phyloP scores from a whole-genome alignment of 352 stramenopile genomes.

The Phytophthora agathidicida region DNA sequence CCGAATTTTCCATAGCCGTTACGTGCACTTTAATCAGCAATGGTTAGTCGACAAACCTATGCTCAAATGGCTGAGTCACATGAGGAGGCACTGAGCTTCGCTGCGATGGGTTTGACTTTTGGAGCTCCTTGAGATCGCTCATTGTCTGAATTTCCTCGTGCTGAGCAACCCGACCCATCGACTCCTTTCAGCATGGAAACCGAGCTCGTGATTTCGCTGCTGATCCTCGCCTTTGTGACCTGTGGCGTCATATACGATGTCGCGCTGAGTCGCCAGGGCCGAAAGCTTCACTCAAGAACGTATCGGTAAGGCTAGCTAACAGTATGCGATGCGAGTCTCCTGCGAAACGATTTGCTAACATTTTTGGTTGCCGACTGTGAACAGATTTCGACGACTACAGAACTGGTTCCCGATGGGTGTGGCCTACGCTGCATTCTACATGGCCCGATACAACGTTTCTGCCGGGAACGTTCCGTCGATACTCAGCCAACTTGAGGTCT shows the following conservation, averaged over 20 bases:
- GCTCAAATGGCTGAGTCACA: constrained; percentile 24
- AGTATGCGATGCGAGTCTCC: background rate
- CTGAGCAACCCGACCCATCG: constrained; percentile 2
- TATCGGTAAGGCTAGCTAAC: constrained; percentile 44
- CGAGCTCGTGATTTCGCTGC: constrained; percentile 52
- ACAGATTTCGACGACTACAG: constrained; percentile 64
- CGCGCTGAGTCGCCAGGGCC: constrained; percentile 59
- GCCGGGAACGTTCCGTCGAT: constrained; percentile 71
- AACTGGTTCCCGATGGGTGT: constrained; percentile 84
- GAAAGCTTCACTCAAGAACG: constrained; percentile 54
- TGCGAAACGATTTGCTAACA: background rate
- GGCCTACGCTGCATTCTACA: constrained; percentile 81
- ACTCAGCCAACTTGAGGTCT: constrained; percentile 59
- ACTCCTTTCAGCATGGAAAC: constrained; percentile 43
- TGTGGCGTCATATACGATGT: constrained; percentile 67
- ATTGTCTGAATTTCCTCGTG: constrained; percentile 24
- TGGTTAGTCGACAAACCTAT: constrained; percentile 3
- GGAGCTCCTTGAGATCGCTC: constrained; percentile 13
- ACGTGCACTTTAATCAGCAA: constrained; percentile 26
- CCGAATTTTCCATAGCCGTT: constrained; percentile 21
- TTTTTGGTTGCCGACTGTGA: constrained; percentile 4
- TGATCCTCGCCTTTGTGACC: constrained; percentile 64
- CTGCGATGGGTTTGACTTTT: constrained; percentile 1
- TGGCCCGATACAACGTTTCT: constrained; percentile 76
- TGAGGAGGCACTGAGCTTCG: background rate